phyloP scores from a whole-genome alignment of 2,329 filamentous ascomycete species.

The Proliferodiscus dingleyae region DNA sequence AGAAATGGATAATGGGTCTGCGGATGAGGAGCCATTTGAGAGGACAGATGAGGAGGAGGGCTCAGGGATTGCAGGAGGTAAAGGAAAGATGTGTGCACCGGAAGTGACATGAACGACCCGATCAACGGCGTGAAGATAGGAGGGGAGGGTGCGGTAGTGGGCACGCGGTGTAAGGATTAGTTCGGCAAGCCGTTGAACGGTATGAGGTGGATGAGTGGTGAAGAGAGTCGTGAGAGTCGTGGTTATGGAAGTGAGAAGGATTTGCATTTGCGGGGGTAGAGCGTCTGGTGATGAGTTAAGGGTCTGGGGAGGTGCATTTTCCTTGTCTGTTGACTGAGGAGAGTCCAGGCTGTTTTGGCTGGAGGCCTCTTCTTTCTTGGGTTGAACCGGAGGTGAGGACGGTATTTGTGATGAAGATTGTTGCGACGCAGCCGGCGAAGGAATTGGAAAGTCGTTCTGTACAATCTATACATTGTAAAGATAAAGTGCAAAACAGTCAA shows the following conservation, averaged over 20 bases:
- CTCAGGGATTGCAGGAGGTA: slow-evolving; percentile 63
- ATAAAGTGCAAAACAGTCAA: neutral
- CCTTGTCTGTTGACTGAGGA: slow-evolving; percentile 53
- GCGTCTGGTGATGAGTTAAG: slow-evolving; percentile 34
- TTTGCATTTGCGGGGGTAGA: slow-evolving; percentile 59
- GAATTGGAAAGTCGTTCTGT: slow-evolving; percentile 33
- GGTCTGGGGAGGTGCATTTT: slow-evolving; percentile 52
- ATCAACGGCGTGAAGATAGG: slow-evolving; percentile 87
- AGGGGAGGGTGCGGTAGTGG: slow-evolving; percentile 76
- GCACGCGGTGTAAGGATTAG: slow-evolving; percentile 70
- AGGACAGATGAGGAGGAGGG: slow-evolving; percentile 48
- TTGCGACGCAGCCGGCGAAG: slow-evolving; percentile 40
- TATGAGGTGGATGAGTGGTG: slow-evolving; percentile 74
- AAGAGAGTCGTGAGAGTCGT: slow-evolving; percentile 63
- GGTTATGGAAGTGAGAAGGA: slow-evolving; percentile 57
- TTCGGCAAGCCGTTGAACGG: slow-evolving; percentile 86
- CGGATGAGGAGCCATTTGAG: slow-evolving; percentile 50
- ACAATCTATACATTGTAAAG: slow-evolving; percentile 15
- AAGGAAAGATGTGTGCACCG: slow-evolving; percentile 72
- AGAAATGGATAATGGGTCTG: slow-evolving; percentile 37
- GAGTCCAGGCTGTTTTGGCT: slow-evolving; percentile 17
- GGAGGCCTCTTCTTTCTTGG: slow-evolving; percentile 24
- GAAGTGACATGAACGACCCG: slow-evolving; percentile 88
- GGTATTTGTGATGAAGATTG: slow-evolving; percentile 41
- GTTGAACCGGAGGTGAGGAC: slow-evolving; percentile 53